A percentile compares a stretch with the other conserved stretches of the same genome.
Evolutionary conservation across 75 land plant genomes (phyloP).

Genomic region (Picea glauca): DNA sequence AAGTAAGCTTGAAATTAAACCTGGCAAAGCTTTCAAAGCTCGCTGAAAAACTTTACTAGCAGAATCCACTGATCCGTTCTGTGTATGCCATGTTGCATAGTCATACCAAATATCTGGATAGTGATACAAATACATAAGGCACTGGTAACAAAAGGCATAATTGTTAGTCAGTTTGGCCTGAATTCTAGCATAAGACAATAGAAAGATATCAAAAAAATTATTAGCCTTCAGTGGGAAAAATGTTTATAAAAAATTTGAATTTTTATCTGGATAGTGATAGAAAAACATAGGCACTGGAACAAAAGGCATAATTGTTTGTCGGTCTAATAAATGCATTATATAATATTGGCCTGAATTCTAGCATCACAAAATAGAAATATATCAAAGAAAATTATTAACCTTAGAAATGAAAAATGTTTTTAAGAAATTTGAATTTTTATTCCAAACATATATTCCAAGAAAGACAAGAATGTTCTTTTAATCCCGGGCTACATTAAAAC

Average conservation of each 20-base stretch:
- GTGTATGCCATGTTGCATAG: slow-evolving; percentile 96
- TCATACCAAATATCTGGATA: slow-evolving; percentile 99
- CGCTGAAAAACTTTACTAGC: slow-evolving; percentile 88
- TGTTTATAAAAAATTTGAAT: too few relatives aligned
- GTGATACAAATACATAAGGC: slow-evolving; percentile 97
- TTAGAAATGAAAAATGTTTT: too few relatives aligned
- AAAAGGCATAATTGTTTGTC: too few relatives aligned
- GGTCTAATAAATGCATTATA: too few relatives aligned
- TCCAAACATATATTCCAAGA: not conserved
- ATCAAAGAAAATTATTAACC: too few relatives aligned
- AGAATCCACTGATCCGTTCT: slow-evolving; percentile 73
- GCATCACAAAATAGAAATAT: too few relatives aligned
- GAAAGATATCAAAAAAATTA: not conserved
- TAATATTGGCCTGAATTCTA: too few relatives aligned
- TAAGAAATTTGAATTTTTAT: too few relatives aligned
- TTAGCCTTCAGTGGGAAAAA: too few relatives aligned
- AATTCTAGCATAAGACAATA: not conserved
- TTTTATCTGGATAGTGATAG: too few relatives aligned
- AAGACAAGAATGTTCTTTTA: not conserved
- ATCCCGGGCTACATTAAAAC: not conserved
- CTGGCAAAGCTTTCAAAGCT: slow-evolving; percentile 97
- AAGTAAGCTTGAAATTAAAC: slow-evolving; percentile 25
- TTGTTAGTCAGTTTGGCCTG: slow-evolving; percentile 1
- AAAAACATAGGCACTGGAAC: too few relatives aligned
- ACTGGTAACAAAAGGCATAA: slow-evolving; percentile 46